Evolutionary conservation across 495 filamentous ascomycete species (phyloP), one percentile per base, ranked within the genome.

Genomic region (Diplogelasinospora grovesii): DNA sequence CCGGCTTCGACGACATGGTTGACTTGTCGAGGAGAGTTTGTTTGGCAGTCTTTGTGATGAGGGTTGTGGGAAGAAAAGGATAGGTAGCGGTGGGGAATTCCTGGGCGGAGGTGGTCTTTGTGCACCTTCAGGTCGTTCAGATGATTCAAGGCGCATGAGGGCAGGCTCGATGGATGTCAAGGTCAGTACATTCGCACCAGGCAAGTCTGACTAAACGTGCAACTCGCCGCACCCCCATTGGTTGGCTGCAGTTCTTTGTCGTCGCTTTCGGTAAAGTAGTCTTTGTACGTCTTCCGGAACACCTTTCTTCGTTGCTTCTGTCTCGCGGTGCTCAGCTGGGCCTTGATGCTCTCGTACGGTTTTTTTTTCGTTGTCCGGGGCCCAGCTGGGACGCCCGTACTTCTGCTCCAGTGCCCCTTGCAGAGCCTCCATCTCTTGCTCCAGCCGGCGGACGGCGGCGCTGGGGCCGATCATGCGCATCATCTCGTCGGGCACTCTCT

Each of bases 401-500:
- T 42, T 35, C 30, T 22, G 24, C 30, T 20, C 31, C 26, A 48
- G 21, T 28, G 15, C 32, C 9, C 31, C 38, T 40, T 48, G 24
- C 14, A 48, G 38, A 28, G 4, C 31, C 21, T 41, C 38, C 27
- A 41, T 36, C 44, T 41, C 10, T 19, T 41, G 18, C 37, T 41
- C 27, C n/a, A 40, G 27, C 18, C 18, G 31, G 11, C 39, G 32
- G 19, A 48, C 25, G 8, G 38, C 45, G 20, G 31, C 20, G 39
- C 21, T 48, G 19, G 45, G 45, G 15, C 45, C 45, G 33, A 48
- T 43, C 27, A 22, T 22, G 33, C 25, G 22, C 39, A 48, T 48
- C 38, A 48, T 29, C 35, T 48, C 45, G 27, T 39, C 34, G 27
- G 45, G 22, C 27, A 48, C 45, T 16, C 26, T 41, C 38, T 48